Evolutionary conservation across 495 filamentous ascomycete genomes (phyloP).

Genomic region (Talaromyces ruber): DNA sequence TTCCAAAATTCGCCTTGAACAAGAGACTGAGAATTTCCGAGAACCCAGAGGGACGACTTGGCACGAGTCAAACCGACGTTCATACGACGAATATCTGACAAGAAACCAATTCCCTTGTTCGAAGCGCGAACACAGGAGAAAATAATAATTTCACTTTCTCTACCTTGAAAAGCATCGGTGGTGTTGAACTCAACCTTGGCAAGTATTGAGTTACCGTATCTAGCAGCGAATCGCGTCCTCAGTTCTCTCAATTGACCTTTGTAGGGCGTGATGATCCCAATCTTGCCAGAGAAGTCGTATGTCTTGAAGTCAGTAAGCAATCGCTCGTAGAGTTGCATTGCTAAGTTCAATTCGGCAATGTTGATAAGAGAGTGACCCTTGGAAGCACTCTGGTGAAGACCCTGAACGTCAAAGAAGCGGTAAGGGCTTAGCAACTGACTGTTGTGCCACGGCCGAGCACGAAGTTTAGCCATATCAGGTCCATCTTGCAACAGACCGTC

Average conservation of each 20-base stretch:
- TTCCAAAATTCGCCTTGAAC: constrained; percentile 85
- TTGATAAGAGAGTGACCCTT: constrained; percentile 88
- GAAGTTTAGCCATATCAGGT: constrained; percentile 64
- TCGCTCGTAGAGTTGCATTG: constrained; percentile 73
- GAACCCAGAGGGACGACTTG: constrained; percentile 89
- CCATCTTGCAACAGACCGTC: constrained; percentile 81
- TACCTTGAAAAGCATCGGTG: constrained; percentile 94
- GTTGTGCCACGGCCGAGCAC: constrained; percentile 75
- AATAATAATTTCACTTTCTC: constrained; percentile 95
- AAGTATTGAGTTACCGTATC: constrained; percentile 67
- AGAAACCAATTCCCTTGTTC: constrained; percentile 90
- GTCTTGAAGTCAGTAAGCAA: constrained; percentile 61
- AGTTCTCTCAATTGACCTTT: constrained; percentile 84
- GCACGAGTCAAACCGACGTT: constrained; percentile 96
- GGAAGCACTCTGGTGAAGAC: constrained; percentile 67
- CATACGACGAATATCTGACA: constrained; percentile 97
- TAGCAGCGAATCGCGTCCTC: constrained; percentile 56
- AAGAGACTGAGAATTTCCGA: constrained; percentile 82
- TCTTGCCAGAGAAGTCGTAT: constrained; percentile 68
- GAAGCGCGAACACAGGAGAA: constrained; percentile 96
- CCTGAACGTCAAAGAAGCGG: constrained; percentile 94
- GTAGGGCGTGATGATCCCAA: constrained; percentile 96
- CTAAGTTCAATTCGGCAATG: constrained; percentile 72
- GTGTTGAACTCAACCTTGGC: constrained; percentile 92
- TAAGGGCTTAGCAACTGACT: constrained; percentile 79